These are phyloP conservation scores for Allium fistulosum DNA, from an alignment of 106 monocot genomes.

Conservation along the genomic window DNA sequence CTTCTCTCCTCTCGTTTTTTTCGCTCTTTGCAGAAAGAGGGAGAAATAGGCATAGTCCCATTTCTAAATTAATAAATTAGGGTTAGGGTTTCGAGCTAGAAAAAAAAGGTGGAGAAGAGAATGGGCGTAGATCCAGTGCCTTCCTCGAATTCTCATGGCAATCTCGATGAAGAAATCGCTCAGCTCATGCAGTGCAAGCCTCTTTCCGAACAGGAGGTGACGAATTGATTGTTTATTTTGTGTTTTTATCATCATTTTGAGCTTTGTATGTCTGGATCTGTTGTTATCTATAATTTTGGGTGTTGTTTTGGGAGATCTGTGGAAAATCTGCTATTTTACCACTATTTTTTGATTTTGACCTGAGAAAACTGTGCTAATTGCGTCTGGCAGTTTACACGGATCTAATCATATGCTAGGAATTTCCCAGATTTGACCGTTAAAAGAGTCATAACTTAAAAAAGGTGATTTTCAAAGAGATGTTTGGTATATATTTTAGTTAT, in stretches of 20 bases:
- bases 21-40: conserved; percentile 4
- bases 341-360: no score
- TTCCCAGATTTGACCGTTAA: no score
- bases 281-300: no score
- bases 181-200: conserved; percentile 83
- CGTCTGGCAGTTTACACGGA: no score
- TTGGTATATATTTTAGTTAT: no score
- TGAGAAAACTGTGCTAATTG: no score
- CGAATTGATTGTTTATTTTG: background rate
- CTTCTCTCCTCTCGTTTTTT: background rate
- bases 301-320: background rate
- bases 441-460: no score
- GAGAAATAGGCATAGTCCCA: background rate
- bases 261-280: background rate
- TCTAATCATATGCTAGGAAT: no score
- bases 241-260: background rate
- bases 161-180: conserved; percentile 55
- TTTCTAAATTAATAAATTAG: conserved; percentile 2
- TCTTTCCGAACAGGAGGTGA: conserved; percentile 54
- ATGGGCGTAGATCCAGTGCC: conserved; percentile 34
- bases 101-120: conserved; percentile 9
- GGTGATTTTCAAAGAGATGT: no score
- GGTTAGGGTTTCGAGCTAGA: conserved; percentile 2
- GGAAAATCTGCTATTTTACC: background rate
- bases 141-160: conserved; percentile 35